Evolutionary conservation across 495 filamentous ascomycete species (phyloP).

Genomic region (Podospora tetraspora): DNA sequence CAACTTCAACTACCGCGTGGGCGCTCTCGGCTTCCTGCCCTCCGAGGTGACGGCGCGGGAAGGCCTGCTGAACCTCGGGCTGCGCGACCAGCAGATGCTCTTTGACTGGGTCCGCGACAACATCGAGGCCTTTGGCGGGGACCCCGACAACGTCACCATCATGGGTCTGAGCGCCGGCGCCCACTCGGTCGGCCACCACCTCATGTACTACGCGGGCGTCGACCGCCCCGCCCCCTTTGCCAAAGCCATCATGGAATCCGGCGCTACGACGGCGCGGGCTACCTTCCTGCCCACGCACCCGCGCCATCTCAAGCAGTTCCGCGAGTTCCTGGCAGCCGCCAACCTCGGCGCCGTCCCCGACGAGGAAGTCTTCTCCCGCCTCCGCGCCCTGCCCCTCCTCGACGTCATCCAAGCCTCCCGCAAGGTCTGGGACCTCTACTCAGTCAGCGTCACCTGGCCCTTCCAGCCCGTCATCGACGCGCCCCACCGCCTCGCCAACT

Average conservation of each 20-base stretch:
- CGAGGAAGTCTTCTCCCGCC: slow-evolving; percentile 43
- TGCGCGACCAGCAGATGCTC: slow-evolving; percentile 61
- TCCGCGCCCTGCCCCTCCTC: slow-evolving; percentile 45
- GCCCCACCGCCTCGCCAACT: slow-evolving; percentile 27
- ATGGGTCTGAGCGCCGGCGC: slow-evolving; percentile 64
- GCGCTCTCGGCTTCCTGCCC: slow-evolving; percentile 62
- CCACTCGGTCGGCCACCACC: slow-evolving; percentile 62
- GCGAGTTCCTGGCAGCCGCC: slow-evolving; percentile 49
- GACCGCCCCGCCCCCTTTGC: slow-evolving; percentile 46
- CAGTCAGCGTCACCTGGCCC: slow-evolving; percentile 54
- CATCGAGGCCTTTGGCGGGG: slow-evolving; percentile 56
- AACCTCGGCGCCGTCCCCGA: slow-evolving; percentile 38
- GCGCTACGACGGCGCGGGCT: slow-evolving; percentile 56
- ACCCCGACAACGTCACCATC: slow-evolving; percentile 57
- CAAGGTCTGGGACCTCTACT: slow-evolving; percentile 49
- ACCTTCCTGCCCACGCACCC: slow-evolving; percentile 50
- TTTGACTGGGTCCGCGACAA: slow-evolving; percentile 63
- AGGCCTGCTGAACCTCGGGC: slow-evolving; percentile 58
- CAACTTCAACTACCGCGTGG: slow-evolving; percentile 65
- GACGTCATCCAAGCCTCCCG: slow-evolving; percentile 47
- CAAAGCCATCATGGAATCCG: slow-evolving; percentile 60
- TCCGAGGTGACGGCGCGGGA: slow-evolving; percentile 49
- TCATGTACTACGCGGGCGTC: slow-evolving; percentile 46
- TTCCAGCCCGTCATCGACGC: slow-evolving; percentile 66
- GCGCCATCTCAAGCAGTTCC: slow-evolving; percentile 56